phyloP scores from a whole-genome alignment of 352 stramenopile genomes.

The Globisporangium irregulare region DNA sequence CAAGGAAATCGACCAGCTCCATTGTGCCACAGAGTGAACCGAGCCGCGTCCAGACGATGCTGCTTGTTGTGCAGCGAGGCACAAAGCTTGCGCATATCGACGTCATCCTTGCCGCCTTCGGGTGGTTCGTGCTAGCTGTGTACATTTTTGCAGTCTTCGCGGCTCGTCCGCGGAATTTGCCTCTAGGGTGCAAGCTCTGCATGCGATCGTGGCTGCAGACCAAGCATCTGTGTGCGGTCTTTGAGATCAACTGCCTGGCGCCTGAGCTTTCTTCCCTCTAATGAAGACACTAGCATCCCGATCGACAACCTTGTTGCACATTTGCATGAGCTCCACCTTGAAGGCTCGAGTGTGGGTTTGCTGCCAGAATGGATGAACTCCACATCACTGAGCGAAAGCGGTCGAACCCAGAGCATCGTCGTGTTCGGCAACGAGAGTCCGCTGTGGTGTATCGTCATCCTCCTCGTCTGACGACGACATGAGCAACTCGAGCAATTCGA shows the following conservation, averaged over 20 bases:
- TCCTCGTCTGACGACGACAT: too few species aligned
- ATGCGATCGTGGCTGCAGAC: slow-evolving; percentile 7
- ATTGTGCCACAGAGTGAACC: not conserved
- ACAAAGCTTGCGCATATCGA: not conserved
- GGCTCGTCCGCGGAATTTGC: not conserved
- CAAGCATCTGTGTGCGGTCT: slow-evolving; percentile 1
- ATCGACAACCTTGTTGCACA: not conserved
- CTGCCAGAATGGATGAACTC: not conserved
- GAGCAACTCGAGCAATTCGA: not conserved
- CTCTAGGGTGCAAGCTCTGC: slow-evolving; percentile 6
- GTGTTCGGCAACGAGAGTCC: not conserved
- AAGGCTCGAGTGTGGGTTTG: not conserved
- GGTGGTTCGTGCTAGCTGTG: not conserved
- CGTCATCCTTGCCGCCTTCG: slow-evolving; percentile 4
- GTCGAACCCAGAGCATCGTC: not conserved
- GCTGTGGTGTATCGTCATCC: not conserved
- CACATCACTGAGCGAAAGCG: not conserved
- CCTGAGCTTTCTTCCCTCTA: not conserved
- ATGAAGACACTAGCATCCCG: not conserved
- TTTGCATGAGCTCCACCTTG: slow-evolving; percentile 7
- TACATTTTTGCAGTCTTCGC: not conserved
- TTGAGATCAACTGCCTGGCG: slow-evolving; percentile 7
- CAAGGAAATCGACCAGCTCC: not conserved
- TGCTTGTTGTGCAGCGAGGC: not conserved
- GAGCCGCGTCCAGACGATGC: slow-evolving; percentile 1